Conservation (phyloP, 257 asterid species). For the Thymus mandschuricus region DNA sequence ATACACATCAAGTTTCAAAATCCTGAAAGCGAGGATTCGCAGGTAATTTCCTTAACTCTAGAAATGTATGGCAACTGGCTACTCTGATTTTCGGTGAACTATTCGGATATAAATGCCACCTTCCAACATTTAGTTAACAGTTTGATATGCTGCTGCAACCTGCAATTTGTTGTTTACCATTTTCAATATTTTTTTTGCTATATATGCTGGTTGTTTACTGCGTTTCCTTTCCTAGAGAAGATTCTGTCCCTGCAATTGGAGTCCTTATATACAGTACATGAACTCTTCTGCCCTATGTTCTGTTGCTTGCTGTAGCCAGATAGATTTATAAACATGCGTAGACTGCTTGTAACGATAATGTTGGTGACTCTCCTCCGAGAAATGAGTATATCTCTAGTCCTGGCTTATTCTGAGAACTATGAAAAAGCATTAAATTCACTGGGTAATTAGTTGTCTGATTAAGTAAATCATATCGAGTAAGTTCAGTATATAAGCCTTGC, state of each 20-base stretch:
- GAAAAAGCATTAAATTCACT: neutral
- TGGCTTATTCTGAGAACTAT: conserved; percentile 7
- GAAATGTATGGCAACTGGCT: conserved; percentile 9
- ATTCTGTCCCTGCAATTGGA: conserved; percentile 10
- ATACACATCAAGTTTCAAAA: conserved; percentile 50
- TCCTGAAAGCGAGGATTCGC: conserved; percentile 47
- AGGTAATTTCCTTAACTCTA: conserved; percentile 47
- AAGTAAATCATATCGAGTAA: neutral
- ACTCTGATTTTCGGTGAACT: conserved; percentile 24
- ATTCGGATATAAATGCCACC: conserved; percentile 2
- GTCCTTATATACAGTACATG: conserved; percentile 1
- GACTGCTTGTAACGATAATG: neutral
- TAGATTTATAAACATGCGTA: neutral
- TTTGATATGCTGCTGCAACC: conserved; percentile 2
- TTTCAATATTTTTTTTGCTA: neutral
- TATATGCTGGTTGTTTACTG: neutral
- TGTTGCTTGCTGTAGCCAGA: neutral
- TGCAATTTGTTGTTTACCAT: conserved; percentile 1
- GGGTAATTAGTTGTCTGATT: neutral
- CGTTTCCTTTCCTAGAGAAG: neutral
- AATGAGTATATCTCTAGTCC: neutral
- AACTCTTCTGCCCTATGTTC: neutral
- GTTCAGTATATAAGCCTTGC: neutral
- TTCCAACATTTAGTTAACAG: conserved; percentile 3
- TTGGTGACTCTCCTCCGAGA: neutral